phyloP scores from a whole-genome alignment of 2,329 filamentous ascomycete genomes.

The Aspergillus sp. region DNA sequence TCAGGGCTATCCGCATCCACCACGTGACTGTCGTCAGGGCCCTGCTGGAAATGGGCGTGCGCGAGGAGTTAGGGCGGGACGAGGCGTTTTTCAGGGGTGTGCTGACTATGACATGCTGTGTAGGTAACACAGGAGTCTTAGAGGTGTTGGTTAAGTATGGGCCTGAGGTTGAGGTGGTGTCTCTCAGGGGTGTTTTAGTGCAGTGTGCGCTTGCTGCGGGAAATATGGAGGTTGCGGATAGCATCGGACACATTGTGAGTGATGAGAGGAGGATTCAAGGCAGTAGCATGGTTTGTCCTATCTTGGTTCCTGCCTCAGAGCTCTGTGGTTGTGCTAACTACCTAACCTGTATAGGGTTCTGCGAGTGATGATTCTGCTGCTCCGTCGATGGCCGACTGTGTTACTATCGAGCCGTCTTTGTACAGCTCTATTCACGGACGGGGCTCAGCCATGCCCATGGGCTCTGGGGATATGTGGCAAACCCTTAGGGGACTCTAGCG shows the following conservation, averaged over 20 bases:
- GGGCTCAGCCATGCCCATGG: not conserved
- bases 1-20: conserved; percentile 5
- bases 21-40: conserved; percentile 5
- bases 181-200: conserved; percentile 15
- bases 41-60: conserved; percentile 10
- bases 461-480: not conserved
- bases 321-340: not conserved
- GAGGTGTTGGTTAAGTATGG: conserved; percentile 18
- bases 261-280: not conserved
- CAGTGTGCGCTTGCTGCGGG: conserved; percentile 11
- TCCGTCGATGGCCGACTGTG: not conserved
- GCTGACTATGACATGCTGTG: conserved; percentile 6
- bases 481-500: not conserved
- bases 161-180: conserved; percentile 17
- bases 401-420: not conserved
- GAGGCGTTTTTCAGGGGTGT: conserved; percentile 2
- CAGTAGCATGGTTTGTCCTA: not conserved
- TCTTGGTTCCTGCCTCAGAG: not conserved
- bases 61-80: conserved; percentile 2
- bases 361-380: not conserved
- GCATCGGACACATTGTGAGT: conserved; percentile 21
- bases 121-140: conserved; percentile 1
- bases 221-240: conserved; percentile 25
- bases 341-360: not conserved
- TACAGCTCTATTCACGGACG: not conserved